phyloP scores from a whole-genome alignment of 345 rosid species.

The Microcos paniculata region DNA sequence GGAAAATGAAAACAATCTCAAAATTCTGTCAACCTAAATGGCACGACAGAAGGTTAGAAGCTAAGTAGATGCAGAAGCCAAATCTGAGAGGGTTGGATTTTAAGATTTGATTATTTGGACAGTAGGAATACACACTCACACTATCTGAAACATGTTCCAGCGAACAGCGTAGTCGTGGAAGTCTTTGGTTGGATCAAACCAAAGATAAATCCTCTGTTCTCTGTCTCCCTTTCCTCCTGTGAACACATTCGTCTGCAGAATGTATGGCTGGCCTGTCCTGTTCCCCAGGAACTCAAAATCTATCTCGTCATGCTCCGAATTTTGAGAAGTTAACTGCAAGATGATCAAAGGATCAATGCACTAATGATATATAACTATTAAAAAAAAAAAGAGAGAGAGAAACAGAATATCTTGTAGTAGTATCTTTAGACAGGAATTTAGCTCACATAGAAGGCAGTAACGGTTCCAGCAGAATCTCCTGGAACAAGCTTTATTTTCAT shows the following conservation, averaged over 20 bases:
- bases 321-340: conserved; percentile 77
- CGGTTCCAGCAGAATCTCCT: conserved; percentile 87
- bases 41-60: no score
- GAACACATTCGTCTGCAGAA: conserved; percentile 79
- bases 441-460: conserved; percentile 81
- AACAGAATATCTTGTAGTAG: neutral
- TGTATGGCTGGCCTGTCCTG: conserved; percentile 78
- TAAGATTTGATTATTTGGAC: no score
- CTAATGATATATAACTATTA: no score
- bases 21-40: no score
- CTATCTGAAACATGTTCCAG: conserved; percentile 73
- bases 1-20: no score
- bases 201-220: conserved; percentile 75
- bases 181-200: conserved; percentile 78
- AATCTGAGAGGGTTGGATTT: no score
- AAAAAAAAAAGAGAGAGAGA: neutral
- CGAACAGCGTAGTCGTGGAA: conserved; percentile 67
- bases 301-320: conserved; percentile 83
- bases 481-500: conserved; percentile 81
- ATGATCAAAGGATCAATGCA: neutral
- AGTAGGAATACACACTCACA: conserved; percentile 39
- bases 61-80: no score
- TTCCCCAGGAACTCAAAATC: conserved; percentile 94
- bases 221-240: conserved; percentile 79
- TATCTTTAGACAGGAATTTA: neutral